A percentile compares a stretch with the other conserved stretches of the same genome.
Evolutionary conservation across 805 yeast species (phyloP).

Genomic region (Saturnispora halmiae): DNA sequence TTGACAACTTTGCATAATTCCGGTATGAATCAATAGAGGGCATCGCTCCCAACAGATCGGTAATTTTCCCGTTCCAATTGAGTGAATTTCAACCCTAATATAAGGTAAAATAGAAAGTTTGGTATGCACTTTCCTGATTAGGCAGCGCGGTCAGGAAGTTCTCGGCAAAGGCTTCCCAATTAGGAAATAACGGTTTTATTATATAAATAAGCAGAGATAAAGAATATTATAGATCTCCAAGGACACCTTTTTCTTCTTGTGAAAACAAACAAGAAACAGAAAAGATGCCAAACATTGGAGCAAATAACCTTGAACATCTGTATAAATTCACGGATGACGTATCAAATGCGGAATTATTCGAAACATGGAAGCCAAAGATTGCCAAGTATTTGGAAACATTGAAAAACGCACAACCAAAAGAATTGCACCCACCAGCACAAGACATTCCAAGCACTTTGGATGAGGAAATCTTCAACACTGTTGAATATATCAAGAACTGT

Average conservation of each 20-base stretch:
- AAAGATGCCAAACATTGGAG: slow-evolving; percentile 16
- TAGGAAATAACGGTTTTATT: neutral
- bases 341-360: slow-evolving; percentile 33
- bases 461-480: slow-evolving; percentile 28
- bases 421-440: slow-evolving; percentile 25
- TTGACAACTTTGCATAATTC: too few species aligned
- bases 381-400: slow-evolving; percentile 31
- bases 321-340: slow-evolving; percentile 28
- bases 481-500: slow-evolving; percentile 29
- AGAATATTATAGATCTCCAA: neutral
- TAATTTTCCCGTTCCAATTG: neutral
- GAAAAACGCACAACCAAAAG: slow-evolving; percentile 19
- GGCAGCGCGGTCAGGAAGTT: neutral
- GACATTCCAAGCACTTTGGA: slow-evolving; percentile 31
- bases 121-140: slow-evolving; percentile 4
- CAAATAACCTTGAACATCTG: slow-evolving; percentile 21
- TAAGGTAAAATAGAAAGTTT: neutral
- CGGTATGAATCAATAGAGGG: too few species aligned
- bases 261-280: neutral
- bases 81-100: neutral
- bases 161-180: neutral
- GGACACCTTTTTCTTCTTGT: slow-evolving; percentile 1
- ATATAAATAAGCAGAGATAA: neutral
- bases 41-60: neutral
- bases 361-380: slow-evolving; percentile 39